These are phyloP conservation scores for Aquanectria penicillioides DNA, from an alignment of 2,329 filamentous ascomycete species.

Conservation along the genomic window DNA sequence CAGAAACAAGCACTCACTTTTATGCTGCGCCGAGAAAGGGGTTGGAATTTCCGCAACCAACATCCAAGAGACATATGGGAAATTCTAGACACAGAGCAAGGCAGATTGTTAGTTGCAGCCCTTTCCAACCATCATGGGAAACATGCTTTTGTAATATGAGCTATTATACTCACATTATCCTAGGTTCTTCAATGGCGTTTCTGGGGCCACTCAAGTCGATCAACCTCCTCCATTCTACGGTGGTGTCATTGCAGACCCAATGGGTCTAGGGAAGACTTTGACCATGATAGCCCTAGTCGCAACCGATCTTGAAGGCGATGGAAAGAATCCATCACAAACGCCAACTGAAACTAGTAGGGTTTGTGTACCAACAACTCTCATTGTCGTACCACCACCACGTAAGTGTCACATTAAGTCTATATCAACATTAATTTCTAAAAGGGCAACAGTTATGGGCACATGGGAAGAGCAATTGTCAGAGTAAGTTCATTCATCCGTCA, in stretches of 20 bases:
- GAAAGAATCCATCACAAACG: neutral
- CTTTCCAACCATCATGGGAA: too few species aligned
- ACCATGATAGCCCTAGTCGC: conserved; percentile 54
- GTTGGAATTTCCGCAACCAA: neutral
- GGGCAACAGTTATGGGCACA: conserved; percentile 47
- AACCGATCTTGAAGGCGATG: conserved; percentile 11
- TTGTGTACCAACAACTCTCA: conserved; percentile 37
- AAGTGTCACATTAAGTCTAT: conserved; percentile 16
- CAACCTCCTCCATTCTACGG: conserved; percentile 48
- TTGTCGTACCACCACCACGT: conserved; percentile 52
- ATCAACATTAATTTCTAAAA: neutral
- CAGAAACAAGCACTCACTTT: conserved; percentile 11
- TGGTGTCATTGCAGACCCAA: conserved; percentile 56
- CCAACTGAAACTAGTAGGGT: conserved; percentile 27
- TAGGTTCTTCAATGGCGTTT: neutral
- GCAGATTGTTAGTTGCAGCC: neutral
- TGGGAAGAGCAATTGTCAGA: conserved; percentile 50
- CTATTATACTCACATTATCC: neutral
- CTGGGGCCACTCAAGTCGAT: conserved; percentile 20
- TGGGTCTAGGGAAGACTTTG: conserved; percentile 57
- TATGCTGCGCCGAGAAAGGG: neutral
- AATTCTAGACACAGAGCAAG: neutral
- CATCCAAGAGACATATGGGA: neutral
- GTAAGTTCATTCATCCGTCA: neutral
- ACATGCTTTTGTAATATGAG: neutral